phyloP scores from a whole-genome alignment of 192 early-diverging fungal genomes.

The Backusella mclennaniae region DNA sequence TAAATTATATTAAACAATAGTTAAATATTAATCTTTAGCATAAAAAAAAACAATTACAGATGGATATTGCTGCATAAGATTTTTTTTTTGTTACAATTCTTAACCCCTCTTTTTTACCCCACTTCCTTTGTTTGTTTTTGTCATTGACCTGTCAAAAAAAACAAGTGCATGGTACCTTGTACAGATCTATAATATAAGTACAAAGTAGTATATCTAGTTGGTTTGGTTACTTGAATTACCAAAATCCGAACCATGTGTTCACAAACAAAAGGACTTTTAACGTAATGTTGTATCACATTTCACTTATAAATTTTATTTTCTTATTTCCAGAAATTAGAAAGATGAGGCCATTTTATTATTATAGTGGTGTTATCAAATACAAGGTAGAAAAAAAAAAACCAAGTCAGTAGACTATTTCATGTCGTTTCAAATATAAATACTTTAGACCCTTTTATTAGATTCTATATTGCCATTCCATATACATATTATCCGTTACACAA shows the following conservation, averaged over 20 bases:
- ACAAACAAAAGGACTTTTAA: conserved; percentile 2
- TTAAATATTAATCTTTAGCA: not conserved
- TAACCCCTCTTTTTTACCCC: not conserved
- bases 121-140: not conserved
- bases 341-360: not conserved
- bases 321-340: conserved; percentile 1
- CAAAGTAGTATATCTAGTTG: not conserved
- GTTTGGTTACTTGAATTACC: not conserved
- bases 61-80: not conserved
- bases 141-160: conserved; percentile 1
- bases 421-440: not conserved
- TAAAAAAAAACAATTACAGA: not conserved
- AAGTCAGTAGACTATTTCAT: not conserved
- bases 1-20: not conserved
- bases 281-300: not conserved
- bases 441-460: not conserved
- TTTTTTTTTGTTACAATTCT: not conserved
- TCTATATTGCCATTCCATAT: not conserved
- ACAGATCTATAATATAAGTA: not conserved
- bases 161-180: not conserved
- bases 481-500: not conserved
- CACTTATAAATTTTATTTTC: not conserved
- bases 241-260: conserved; percentile 4
- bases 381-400: not conserved
- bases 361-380: not conserved